A percentile compares a stretch with the other conserved stretches of the same genome.
Conservation (phyloP, 192 early-diverging fungal species). For the Hyaloraphidium curvatum region DNA sequence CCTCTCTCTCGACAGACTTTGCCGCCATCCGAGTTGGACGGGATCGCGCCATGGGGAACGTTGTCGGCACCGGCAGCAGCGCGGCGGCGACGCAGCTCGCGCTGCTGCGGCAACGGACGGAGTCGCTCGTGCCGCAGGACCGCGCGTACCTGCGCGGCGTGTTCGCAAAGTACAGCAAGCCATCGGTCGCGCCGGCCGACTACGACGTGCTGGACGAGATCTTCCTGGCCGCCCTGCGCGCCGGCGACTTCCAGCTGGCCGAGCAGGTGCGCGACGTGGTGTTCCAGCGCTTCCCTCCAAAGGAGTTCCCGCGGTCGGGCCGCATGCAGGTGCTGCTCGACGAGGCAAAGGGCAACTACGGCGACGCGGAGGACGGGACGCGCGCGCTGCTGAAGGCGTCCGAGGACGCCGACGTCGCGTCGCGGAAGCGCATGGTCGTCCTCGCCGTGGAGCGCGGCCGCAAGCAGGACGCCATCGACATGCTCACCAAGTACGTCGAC, state of each 20-base stretch:
- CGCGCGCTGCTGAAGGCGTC: conserved; percentile 35
- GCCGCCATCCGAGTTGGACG: too few species aligned
- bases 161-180: background rate
- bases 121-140: background rate
- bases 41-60: too few species aligned
- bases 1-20: too few species aligned
- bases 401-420: conserved; percentile 48
- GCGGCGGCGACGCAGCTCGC: background rate
- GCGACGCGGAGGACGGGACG: conserved; percentile 50
- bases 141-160: background rate
- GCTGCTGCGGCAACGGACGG: background rate
- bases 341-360: conserved; percentile 54
- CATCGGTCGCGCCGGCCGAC: background rate
- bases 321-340: conserved; percentile 55
- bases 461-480: conserved; percentile 42
- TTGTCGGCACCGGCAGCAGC: too few species aligned
- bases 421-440: conserved; percentile 53
- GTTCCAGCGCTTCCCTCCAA: conserved; percentile 33
- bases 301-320: conserved; percentile 41
- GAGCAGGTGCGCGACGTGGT: conserved; percentile 37
- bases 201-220: conserved; percentile 60
- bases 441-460: conserved; percentile 45
- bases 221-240: conserved; percentile 57
- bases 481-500: conserved; percentile 58
- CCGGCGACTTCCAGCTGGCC: conserved; percentile 44